Conservation (phyloP, 345 rosid species). For the Eucalyptus victrix region DNA sequence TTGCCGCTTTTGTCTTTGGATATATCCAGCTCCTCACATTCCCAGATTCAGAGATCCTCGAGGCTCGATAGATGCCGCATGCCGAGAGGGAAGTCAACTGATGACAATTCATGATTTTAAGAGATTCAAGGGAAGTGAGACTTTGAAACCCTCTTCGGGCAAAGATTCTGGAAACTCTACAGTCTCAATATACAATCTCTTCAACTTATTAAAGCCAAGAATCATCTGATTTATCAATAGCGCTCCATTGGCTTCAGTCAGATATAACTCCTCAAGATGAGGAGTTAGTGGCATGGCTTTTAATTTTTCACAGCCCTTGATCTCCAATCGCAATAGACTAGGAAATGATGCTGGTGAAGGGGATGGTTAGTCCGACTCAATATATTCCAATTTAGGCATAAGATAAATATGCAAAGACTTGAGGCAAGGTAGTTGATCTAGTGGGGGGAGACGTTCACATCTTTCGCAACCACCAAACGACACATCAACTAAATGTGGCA, state of each 20-base stretch:
- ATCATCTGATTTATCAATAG: background rate
- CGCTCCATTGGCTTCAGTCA: fast-evolving
- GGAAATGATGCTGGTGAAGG: background rate
- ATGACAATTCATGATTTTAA: background rate
- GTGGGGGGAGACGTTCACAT: conserved; percentile 1
- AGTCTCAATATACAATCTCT: fast-evolving
- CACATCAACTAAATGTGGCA: no score
- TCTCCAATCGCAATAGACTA: background rate
- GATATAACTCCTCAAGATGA: background rate
- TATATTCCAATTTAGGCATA: background rate
- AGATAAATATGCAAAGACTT: background rate
- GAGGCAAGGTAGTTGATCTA: conserved; percentile 6
- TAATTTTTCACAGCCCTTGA: fast-evolving
- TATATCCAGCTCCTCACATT: fast-evolving
- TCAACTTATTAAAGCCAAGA: conserved; percentile 3
- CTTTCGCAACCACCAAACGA: background rate
- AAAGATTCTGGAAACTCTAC: no score
- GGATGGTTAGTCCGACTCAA: background rate
- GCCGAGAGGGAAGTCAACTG: background rate
- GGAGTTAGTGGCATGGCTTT: background rate
- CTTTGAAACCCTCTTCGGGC: background rate
- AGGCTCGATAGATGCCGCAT: background rate
- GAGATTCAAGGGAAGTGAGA: background rate
- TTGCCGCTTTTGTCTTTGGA: no score
- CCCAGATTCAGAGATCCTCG: fast-evolving